Evolutionary conservation across 305 asterid species (phyloP), one percentile per base, ranked within the genome.

Genomic region (Plantago coronopus): DNA sequence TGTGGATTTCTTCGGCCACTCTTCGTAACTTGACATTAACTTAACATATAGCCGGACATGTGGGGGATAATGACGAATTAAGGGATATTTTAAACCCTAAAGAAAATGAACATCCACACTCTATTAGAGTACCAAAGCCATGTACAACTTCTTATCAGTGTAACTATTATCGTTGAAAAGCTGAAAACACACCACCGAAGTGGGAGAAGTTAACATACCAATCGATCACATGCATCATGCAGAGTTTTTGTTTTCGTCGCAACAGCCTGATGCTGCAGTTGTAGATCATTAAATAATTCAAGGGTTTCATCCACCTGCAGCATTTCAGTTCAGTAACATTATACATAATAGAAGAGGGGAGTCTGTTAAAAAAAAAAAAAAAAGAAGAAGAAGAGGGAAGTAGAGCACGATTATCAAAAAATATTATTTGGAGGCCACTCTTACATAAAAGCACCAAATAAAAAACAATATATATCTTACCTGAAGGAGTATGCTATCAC

Each of bases 171-270:
- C 19, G 43, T 54, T 19, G 51, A 69, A 54, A 19, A 63, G 54
- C 59, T 11, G 63, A 25, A 19, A 16, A 38, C 16, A 31, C 55
- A 25, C 48, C 40, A 63, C 6, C 48, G 16, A 42, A 4, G 16
- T 43, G 27, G 15, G 47, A 68, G 54, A 50, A 62, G 53, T 54
- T 38, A 22, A 48, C 71, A 46, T 76, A 87, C 99, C 99, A 93
- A 80, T 77, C 97, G 84, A 62, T 93, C 96, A 17, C 97, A 93
- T 58, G 99, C 97, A 82, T 87, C 99, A 81, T 93, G 99, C 75
- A 93, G 84, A 61, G 95, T 93, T 81, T 83, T 89, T 51, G 99
- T 93, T 77, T 89, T 93, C 42, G 87, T 93, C 68, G 99, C 97
- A 55, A 93, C 99, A 65, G 95, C 91, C 70, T 89, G 91, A 83